Conservation (phyloP, 1,284 basidiomycete species). For the Cryptococcus amylolentus region DNA sequence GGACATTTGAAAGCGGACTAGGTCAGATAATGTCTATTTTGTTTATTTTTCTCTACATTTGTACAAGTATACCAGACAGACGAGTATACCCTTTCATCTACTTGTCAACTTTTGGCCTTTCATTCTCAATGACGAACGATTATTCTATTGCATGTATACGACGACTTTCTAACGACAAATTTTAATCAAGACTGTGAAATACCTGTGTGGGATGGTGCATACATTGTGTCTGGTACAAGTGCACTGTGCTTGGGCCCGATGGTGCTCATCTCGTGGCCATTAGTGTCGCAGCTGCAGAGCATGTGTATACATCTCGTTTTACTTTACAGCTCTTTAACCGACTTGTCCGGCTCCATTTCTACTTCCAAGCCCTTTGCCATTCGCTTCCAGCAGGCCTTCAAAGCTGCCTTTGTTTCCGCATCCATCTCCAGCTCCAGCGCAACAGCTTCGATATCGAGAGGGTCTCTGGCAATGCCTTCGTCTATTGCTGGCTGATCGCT, state of each 20-base stretch:
- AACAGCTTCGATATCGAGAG: background rate
- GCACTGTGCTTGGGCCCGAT: background rate
- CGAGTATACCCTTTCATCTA: too few species aligned
- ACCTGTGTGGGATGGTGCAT: background rate
- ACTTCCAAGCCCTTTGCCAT: constrained; percentile 11
- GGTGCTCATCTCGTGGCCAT: too few species aligned
- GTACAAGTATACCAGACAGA: too few species aligned
- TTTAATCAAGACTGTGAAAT: too few species aligned
- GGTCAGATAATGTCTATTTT: background rate
- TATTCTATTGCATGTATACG: background rate
- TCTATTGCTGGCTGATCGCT: background rate
- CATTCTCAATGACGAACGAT: too few species aligned
- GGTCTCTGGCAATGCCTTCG: background rate
- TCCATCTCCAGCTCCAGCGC: constrained; percentile 1
- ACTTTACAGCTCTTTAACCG: constrained; percentile 10
- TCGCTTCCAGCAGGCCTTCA: constrained; percentile 9
- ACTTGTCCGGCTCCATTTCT: constrained; percentile 7
- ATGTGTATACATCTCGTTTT: background rate
- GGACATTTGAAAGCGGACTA: constrained; percentile 27
- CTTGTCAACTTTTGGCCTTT: too few species aligned
- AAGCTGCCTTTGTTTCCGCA: background rate
- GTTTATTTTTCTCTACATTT: too few species aligned
- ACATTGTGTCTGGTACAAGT: background rate
- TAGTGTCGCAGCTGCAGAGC: background rate
- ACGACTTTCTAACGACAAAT: background rate